Evolutionary conservation across 768 basidiomycete species (phyloP).

Genomic region (Mycena chlorophos): DNA sequence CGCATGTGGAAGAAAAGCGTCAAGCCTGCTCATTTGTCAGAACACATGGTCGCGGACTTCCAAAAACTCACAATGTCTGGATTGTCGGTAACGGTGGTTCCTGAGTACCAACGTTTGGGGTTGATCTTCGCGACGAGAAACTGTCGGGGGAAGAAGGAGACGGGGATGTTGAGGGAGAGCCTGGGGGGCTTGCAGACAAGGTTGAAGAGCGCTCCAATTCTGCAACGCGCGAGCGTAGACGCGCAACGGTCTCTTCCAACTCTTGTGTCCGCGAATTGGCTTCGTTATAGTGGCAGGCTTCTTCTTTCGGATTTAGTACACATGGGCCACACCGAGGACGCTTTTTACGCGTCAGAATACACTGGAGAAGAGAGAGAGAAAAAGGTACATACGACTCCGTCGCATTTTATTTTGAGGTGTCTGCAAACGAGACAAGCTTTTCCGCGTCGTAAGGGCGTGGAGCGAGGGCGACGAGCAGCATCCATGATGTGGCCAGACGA

Average conservation of each 20-base stretch:
- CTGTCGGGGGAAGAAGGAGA: slow-evolving; percentile 5
- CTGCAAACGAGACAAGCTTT: neutral
- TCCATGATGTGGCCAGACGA: no score
- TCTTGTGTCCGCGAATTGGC: slow-evolving; percentile 35
- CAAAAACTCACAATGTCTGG: slow-evolving; percentile 6
- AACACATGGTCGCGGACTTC: neutral
- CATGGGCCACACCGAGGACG: slow-evolving; percentile 38
- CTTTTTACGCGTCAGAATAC: neutral
- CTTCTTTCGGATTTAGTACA: slow-evolving; percentile 34
- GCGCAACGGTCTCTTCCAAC: slow-evolving; percentile 38
- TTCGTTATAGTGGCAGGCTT: slow-evolving; percentile 48
- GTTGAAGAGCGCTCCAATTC: slow-evolving; percentile 29
- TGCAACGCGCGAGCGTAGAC: slow-evolving; percentile 39
- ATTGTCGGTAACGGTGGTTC: no score
- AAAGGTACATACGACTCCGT: neutral
- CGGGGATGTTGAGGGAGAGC: slow-evolving; percentile 20
- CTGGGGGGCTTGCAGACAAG: neutral
- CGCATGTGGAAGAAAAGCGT: slow-evolving; percentile 16
- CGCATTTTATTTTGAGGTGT: neutral
- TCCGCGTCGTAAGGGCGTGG: neutral
- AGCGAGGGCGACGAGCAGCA: neutral
- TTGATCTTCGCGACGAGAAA: neutral
- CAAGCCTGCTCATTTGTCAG: neutral
- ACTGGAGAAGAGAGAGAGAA: neutral
- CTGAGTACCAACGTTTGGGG: no score